phyloP scores from a whole-genome alignment of 176 grass and related monocot species.

The Tillandsia fasciculata region DNA sequence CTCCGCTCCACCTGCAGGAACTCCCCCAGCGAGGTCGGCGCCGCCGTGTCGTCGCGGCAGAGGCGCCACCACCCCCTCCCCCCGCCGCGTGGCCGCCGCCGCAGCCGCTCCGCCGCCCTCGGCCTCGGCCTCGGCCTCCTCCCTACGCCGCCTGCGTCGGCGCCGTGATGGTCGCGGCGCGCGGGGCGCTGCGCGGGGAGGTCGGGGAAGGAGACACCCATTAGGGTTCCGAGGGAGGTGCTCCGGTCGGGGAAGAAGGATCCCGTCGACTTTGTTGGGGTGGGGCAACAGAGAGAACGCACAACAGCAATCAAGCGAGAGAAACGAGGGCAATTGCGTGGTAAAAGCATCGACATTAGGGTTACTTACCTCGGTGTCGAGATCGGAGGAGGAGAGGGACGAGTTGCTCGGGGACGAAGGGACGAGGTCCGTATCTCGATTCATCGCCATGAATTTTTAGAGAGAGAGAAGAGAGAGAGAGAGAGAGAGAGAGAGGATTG shows the following conservation, averaged over 20 bases:
- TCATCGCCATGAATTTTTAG: slow-evolving; percentile 20
- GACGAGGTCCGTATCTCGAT: slow-evolving; percentile 3
- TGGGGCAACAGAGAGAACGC: background rate
- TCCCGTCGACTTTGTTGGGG: slow-evolving; percentile 25
- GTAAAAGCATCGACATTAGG: too few relatives aligned
- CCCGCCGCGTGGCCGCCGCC: slow-evolving; percentile 7
- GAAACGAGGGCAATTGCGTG: background rate
- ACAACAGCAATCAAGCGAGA: background rate
- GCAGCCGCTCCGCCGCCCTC: background rate
- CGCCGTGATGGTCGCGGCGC: background rate
- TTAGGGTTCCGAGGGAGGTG: slow-evolving; percentile 33
- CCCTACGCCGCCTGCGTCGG: background rate
- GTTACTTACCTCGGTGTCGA: slow-evolving; percentile 38
- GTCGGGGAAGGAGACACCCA: slow-evolving; percentile 27
- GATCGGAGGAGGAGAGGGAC: slow-evolving; percentile 42
- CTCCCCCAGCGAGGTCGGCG: slow-evolving; percentile 28
- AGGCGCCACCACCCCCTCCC: slow-evolving; percentile 26
- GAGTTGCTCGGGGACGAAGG: slow-evolving; percentile 31
- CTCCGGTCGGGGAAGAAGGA: slow-evolving; percentile 49
- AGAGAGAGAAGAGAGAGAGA: slow-evolving; percentile 13
- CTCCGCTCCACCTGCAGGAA: slow-evolving; percentile 39
- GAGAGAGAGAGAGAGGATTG: background rate
- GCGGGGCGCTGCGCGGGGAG: slow-evolving; percentile 6
- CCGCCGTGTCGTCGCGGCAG: slow-evolving; percentile 16
- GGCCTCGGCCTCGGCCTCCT: slow-evolving; percentile 12